A percentile compares a stretch with the other conserved stretches of the same genome.
Conservation (phyloP, 768 basidiomycete species). For the Inosperma sp. region DNA sequence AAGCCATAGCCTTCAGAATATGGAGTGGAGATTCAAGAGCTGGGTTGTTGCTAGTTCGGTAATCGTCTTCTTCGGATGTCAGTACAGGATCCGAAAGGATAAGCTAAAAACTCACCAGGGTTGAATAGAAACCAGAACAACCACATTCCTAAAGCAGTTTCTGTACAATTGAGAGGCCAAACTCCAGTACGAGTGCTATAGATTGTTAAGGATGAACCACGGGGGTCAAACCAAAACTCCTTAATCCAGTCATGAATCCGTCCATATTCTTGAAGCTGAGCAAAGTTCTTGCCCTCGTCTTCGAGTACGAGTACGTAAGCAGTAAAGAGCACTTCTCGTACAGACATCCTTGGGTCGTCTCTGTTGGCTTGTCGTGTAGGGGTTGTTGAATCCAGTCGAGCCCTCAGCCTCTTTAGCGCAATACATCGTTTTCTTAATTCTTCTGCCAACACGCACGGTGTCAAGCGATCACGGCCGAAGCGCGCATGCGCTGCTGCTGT, state of each 20-base stretch:
- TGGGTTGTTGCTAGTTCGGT: slow-evolving; percentile 32
- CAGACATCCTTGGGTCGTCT: slow-evolving; percentile 19
- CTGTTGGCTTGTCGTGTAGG: slow-evolving; percentile 20
- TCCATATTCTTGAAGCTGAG: slow-evolving; percentile 67
- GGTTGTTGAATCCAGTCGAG: slow-evolving; percentile 36
- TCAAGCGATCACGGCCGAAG: slow-evolving; percentile 37
- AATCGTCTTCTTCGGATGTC: slow-evolving; percentile 38
- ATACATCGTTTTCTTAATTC: slow-evolving; percentile 64
- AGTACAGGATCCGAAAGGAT: neutral
- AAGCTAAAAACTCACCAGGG: slow-evolving; percentile 42
- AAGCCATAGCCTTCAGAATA: slow-evolving; percentile 55
- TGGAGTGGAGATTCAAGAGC: slow-evolving; percentile 43
- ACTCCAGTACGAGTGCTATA: slow-evolving; percentile 36
- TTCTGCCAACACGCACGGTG: slow-evolving; percentile 45
- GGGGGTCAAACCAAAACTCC: slow-evolving; percentile 59
- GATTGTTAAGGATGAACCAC: slow-evolving; percentile 51
- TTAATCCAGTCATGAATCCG: slow-evolving; percentile 58
- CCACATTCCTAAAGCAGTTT: slow-evolving; percentile 68
- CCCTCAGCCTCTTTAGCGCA: slow-evolving; percentile 53
- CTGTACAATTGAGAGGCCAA: slow-evolving; percentile 56
- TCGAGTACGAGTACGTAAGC: slow-evolving; percentile 79
- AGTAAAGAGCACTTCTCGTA: slow-evolving; percentile 55
- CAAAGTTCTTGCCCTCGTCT: slow-evolving; percentile 69
- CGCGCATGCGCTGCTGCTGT: slow-evolving; percentile 44
- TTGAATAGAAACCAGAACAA: slow-evolving; percentile 69